A percentile compares a stretch with the other conserved stretches of the same genome.
Conservation (phyloP, 2,329 filamentous ascomycete species). For the Fusarium sp. region DNA sequence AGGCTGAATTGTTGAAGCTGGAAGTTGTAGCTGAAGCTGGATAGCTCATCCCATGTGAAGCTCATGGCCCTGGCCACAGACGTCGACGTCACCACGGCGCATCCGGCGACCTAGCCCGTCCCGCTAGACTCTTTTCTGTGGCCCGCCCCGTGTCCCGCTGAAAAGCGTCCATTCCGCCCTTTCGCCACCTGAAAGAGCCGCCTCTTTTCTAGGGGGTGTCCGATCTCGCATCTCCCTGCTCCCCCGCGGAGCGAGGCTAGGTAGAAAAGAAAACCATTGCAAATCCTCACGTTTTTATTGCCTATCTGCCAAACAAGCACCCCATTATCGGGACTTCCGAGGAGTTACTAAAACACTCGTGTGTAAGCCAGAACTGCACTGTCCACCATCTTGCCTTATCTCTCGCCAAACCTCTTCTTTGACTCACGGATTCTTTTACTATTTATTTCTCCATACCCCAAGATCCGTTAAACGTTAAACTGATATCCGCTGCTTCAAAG, state of each 20-base stretch:
- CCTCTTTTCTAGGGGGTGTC: slow-evolving; percentile 19
- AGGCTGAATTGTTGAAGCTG: no score
- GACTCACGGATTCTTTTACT: slow-evolving; percentile 2
- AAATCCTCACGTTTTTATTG: slow-evolving; percentile 55
- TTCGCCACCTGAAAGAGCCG: slow-evolving; percentile 27
- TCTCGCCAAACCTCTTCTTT: not conserved
- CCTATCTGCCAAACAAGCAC: slow-evolving; percentile 30
- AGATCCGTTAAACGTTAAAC: not conserved
- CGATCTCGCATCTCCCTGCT: slow-evolving; percentile 40
- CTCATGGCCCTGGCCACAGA: not conserved
- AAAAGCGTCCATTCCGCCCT: not conserved
- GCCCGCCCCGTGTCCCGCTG: slow-evolving; percentile 1
- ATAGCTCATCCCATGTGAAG: slow-evolving; percentile 5
- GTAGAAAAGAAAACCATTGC: slow-evolving; percentile 47
- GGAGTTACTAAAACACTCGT: slow-evolving; percentile 37
- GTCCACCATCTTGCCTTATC: slow-evolving; percentile 17
- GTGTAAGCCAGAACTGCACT: slow-evolving; percentile 10
- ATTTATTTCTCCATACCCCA: not conserved
- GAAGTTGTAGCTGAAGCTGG: slow-evolving; percentile 4
- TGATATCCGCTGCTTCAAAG: slow-evolving; percentile 3
- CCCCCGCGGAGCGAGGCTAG: not conserved
- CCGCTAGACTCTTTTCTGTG: not conserved
- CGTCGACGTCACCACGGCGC: slow-evolving; percentile 30
- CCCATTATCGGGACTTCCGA: slow-evolving; percentile 39
- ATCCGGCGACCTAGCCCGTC: not conserved